phyloP scores from a whole-genome alignment of 305 asterid genomes.

The Rubia tinctorum region DNA sequence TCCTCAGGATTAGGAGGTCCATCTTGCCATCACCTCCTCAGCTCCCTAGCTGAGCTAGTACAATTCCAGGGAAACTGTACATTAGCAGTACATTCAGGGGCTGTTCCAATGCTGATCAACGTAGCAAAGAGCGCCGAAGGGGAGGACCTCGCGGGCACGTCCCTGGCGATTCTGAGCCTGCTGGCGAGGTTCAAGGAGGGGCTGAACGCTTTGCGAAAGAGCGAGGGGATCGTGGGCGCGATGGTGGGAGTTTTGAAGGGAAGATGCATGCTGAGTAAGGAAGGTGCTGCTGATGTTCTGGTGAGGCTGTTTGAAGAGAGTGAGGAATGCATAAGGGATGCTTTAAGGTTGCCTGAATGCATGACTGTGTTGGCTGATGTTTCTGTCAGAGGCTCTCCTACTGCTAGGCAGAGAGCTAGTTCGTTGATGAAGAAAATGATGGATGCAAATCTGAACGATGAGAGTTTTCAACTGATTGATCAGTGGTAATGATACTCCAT shows the following conservation, averaged over 20 bases:
- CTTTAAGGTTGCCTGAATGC: slow-evolving; percentile 46
- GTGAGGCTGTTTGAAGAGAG: slow-evolving; percentile 64
- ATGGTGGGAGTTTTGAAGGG: slow-evolving; percentile 51
- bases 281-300: slow-evolving; percentile 66
- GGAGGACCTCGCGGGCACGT: slow-evolving; percentile 66
- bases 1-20: slow-evolving; percentile 34
- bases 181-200: slow-evolving; percentile 77
- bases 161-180: slow-evolving; percentile 47
- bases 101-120: slow-evolving; percentile 47
- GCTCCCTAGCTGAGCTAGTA: slow-evolving; percentile 67
- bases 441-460: slow-evolving; percentile 34
- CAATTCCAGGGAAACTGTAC: slow-evolving; percentile 88
- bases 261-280: slow-evolving; percentile 60
- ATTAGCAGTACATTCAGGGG: slow-evolving; percentile 60
- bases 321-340: slow-evolving; percentile 50
- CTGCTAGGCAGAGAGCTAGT: slow-evolving; percentile 57
- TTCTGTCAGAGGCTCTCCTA: slow-evolving; percentile 60
- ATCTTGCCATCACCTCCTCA: slow-evolving; percentile 65
- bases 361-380: slow-evolving; percentile 62
- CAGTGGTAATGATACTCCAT: slow-evolving; percentile 14
- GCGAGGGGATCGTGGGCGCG: slow-evolving; percentile 33
- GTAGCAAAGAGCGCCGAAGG: slow-evolving; percentile 35
- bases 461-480: neutral
- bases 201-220: slow-evolving; percentile 43
- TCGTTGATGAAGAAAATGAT: slow-evolving; percentile 64